These are phyloP conservation scores for Septoria linicola DNA, from an alignment of 2,329 filamentous ascomycete species.

Conservation along the genomic window DNA sequence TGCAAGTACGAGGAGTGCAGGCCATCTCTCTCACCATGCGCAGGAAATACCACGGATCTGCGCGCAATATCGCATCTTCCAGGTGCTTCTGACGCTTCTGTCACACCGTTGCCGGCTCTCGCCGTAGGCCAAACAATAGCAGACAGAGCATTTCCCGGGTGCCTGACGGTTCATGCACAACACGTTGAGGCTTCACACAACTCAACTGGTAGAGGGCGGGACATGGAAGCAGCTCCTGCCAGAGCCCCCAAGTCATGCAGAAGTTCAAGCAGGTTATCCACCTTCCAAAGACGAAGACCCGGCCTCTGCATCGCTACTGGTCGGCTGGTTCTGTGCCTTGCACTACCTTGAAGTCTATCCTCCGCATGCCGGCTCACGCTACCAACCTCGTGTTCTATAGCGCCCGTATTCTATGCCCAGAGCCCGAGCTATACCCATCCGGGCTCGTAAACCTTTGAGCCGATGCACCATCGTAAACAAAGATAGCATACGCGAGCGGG, in stretches of 20 bases:
- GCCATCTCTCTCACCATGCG: not conserved
- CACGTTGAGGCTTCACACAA: no score
- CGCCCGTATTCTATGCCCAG: constrained; percentile 18
- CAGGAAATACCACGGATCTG: not conserved
- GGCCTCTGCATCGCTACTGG: constrained; percentile 2
- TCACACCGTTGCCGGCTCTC: not conserved
- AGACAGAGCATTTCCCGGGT: no score
- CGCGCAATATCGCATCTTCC: not conserved
- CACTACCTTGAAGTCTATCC: constrained; percentile 3
- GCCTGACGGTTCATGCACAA: no score
- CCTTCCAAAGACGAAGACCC: not conserved
- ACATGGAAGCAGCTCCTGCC: constrained; percentile 1
- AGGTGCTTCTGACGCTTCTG: not conserved
- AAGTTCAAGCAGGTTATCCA: not conserved
- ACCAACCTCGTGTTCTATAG: constrained; percentile 13
- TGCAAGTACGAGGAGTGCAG: constrained; percentile 4
- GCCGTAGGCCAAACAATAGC: no score
- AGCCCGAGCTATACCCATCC: not conserved
- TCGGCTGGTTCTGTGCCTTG: constrained; percentile 4
- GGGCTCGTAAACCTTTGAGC: constrained; percentile 5
- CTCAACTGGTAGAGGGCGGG: not conserved
- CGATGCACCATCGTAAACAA: constrained; percentile 12
- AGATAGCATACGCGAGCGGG: constrained; percentile 15
- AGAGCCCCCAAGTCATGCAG: constrained; percentile 5
- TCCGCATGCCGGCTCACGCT: constrained; percentile 3